Base-by-base conservation (phyloP, 2,329 filamentous ascomycete genomes). In the Fusarium sp. region DNA sequence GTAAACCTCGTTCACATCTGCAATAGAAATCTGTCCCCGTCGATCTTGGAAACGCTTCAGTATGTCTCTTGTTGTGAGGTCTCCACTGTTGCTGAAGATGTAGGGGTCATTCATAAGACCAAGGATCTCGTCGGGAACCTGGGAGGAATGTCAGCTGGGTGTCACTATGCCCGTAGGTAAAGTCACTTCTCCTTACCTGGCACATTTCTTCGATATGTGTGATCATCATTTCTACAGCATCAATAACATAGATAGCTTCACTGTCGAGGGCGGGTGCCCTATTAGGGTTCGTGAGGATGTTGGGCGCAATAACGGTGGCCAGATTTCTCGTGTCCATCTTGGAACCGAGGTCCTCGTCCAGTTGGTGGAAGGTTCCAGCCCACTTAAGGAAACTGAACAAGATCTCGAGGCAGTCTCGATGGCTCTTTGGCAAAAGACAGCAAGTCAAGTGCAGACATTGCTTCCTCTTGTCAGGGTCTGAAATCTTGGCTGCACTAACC, bases 241-340 rank as follows among this genome's bases (percentile, higher is more conserved):
- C 92, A 64, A 99, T 97, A 30, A 95, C 94, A 74, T 92, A 87
- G 82, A 98, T 97, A 65, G 94, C 96, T 71, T 97, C 94, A 74
- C 90, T 89, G 71, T 96, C 95, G 68, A 94, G 87, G 43, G 87
- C 88, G 8, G 86, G 84, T 48, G 84, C 85, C 76, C 90, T 91
- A 41, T 86, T 81, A 70, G 83, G 84, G 69, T 90, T 92, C 72
- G 92, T 94, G 14, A 97, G 85, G 65, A 99, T 93, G 74, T 99
- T 99, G 0, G 96, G 96, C 7, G 95, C 94, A 78, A 99, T 97
- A 67, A 99, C 96, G 4, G 96, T 98, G 5, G 96, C 93, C 67
- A 99, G 86, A 75, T 99, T 99, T 82, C 97, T 94, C 53, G 97
- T 92, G 77, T 99, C 96, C 96, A 99, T 99, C 84, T 98, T 97